Evolutionary conservation across 768 basidiomycete genomes (phyloP).

Genomic region (Amyloporia xantha): DNA sequence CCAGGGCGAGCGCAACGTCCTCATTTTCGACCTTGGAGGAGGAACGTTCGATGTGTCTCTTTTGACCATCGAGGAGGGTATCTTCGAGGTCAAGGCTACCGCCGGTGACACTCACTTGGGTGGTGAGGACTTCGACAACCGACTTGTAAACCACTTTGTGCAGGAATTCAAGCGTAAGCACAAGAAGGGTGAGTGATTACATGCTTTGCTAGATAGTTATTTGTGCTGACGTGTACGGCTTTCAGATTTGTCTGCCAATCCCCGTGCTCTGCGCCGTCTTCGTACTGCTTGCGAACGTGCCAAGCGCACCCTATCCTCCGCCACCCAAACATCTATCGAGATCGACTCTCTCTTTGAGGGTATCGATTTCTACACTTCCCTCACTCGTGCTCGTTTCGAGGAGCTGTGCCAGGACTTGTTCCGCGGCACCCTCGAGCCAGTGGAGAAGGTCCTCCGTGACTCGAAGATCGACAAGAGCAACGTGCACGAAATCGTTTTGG

Average conservation of each 20-base stretch:
- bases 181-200: constrained; percentile 69
- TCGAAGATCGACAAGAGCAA: constrained; percentile 96
- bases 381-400: constrained; percentile 98
- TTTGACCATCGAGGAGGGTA: constrained; percentile 93
- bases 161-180: constrained; percentile 97
- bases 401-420: constrained; percentile 94
- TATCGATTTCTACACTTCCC: constrained; percentile 96
- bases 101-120: constrained; percentile 98
- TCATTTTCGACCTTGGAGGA: constrained; percentile 98
- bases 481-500: constrained; percentile 96
- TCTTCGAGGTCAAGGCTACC: constrained; percentile 97
- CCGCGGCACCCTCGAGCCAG: constrained; percentile 88
- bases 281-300: constrained; percentile 98
- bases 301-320: constrained; percentile 96
- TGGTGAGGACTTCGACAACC: constrained; percentile 98
- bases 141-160: constrained; percentile 93
- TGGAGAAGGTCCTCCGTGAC: constrained; percentile 97
- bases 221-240: constrained; percentile 6
- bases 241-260: constrained; percentile 79
- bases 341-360: constrained; percentile 98
- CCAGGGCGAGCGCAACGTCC: constrained; percentile 84
- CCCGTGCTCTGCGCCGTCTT: constrained; percentile 94
- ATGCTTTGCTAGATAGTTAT: constrained; percentile 3
- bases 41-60: constrained; percentile 98
- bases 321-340: constrained; percentile 93